Percentiles rank a stretch among this genome's conserved stretches.
Conservation (phyloP, 768 basidiomycete genomes). For the Filobasidium floriforme region DNA sequence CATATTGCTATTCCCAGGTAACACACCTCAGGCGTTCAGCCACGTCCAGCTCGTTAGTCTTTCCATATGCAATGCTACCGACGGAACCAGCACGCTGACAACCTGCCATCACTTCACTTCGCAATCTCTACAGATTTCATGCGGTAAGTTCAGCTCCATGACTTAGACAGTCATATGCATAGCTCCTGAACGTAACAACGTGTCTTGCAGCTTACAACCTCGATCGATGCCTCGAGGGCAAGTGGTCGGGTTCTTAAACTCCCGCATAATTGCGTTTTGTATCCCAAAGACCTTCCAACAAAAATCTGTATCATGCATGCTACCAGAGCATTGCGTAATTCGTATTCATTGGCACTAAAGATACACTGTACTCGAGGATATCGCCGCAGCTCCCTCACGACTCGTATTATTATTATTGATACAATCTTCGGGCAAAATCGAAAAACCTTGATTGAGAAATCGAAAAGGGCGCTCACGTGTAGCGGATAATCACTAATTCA, state of each 20-base stretch:
- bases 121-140: background rate
- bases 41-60: conserved; percentile 40
- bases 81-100: background rate
- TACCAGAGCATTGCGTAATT: too few species aligned
- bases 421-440: background rate
- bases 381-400: background rate
- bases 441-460: background rate
- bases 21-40: conserved; percentile 46
- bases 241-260: background rate
- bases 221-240: conserved; percentile 1
- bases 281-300: too few species aligned
- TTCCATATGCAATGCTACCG: background rate
- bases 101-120: background rate
- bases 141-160: background rate
- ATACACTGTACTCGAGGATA: background rate
- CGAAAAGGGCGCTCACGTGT: background rate
- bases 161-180: background rate
- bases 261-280: too few species aligned
- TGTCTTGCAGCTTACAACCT: background rate
- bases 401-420: background rate
- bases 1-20: conserved; percentile 27
- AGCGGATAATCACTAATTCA: background rate
- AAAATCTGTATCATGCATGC: too few species aligned
- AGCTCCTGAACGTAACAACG: background rate
- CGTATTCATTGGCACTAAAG: too few species aligned